Evolutionary conservation across 495 filamentous ascomycete species (phyloP), one percentile per base, ranked within the genome.

Genomic region (Penicillium cinerascens): DNA sequence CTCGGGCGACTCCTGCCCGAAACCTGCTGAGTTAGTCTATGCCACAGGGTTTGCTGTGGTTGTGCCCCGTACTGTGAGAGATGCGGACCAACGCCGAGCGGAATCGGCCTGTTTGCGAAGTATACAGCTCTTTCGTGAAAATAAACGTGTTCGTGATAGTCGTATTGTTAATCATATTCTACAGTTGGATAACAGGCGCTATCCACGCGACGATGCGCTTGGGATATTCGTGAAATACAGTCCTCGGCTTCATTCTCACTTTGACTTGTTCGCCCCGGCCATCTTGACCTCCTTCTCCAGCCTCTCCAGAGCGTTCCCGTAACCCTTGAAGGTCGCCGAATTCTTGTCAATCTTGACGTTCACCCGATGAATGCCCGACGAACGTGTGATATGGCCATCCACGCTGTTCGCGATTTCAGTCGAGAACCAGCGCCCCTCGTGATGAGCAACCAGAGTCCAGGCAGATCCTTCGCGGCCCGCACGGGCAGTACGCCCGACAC

Each of bases 401-500:
- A 60, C 52, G 10, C 64, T 72, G 47, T 65, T 72, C 2, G 78
- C 85, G 53, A 97, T 84, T 53, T 88, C 83, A 42, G 86, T 83
- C 82, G 86, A 86, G 63, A 97, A 98, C 88, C 91, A 90, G 35
- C 84, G 76, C 8, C 82, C 92, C 66, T 98, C 91, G 7, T 78
- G 78, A 54, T 87, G 79, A 33, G 83, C 85, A 23, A 92, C 77
- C 11, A 98, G 68, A 3, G 89, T 92, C 86, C 89, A 95, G 9
- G 92, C 91, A 35, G 80, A 77, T 0, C 93, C 93, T 6, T 71
- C 65, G 39, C 82, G 83, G 3, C 89, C 89, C 0, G 92, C 92
- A 64, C 92, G 75, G 9, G 92, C 92, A 1, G 93, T 97, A 49
- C 93, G 82, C 9, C 93, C 93, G 10, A 96, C 90, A 18, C 93